Evolutionary conservation across 2,329 filamentous ascomycete species (phyloP).

Genomic region (Phoma sp.): DNA sequence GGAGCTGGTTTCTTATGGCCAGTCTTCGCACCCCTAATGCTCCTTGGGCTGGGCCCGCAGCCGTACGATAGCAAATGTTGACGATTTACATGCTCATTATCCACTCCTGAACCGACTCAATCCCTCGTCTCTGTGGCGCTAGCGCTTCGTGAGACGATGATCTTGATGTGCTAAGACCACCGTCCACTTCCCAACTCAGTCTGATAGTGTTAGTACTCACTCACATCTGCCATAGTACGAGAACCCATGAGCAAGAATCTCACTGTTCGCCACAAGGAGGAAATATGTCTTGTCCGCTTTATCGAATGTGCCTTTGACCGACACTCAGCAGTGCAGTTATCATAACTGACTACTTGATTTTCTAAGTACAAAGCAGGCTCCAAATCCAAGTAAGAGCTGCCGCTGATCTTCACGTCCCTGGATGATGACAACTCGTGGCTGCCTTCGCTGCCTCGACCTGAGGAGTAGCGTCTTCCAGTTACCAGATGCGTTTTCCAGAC

Average conservation of each 20-base stretch:
- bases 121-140: too few relatives aligned
- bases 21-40: constrained; percentile 16
- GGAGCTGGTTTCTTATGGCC: constrained; percentile 15
- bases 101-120: not conserved
- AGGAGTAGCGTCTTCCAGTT: not conserved
- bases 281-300: not conserved
- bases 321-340: not conserved
- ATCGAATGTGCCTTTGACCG: not conserved
- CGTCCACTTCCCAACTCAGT: too few relatives aligned
- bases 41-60: constrained; percentile 15
- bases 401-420: constrained; percentile 9
- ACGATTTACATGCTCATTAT: not conserved
- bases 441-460: constrained; percentile 10
- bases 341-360: not conserved
- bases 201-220: too few relatives aligned
- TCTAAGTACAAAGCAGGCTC: not conserved
- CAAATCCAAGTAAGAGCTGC: not conserved
- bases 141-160: too few relatives aligned
- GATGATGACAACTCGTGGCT: constrained; percentile 19
- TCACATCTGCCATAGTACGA: too few relatives aligned
- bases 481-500: too few relatives aligned
- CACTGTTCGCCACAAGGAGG: too few relatives aligned
- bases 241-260: too few relatives aligned
- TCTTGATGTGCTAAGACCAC: too few relatives aligned
- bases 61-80: constrained; percentile 11